Evolutionary conservation across 1,284 basidiomycete genomes (phyloP), one percentile per base, ranked within the genome.

Genomic region (Anthracocystis walkeri): DNA sequence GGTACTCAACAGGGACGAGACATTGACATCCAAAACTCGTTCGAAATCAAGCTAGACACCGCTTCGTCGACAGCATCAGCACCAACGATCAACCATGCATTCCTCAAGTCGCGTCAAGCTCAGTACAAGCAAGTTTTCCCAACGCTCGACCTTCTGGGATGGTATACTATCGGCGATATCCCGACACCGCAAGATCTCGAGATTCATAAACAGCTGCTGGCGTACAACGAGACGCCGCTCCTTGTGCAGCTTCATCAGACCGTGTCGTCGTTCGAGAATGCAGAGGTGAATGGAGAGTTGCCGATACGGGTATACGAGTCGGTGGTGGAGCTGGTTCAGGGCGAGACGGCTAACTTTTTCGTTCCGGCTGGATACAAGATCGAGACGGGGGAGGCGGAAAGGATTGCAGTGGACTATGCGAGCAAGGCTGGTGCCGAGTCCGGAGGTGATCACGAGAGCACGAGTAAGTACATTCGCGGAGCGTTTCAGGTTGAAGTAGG

Each of bases 121-220:
- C 95, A 97, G 86, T 99, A 96, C 89, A 96, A 96, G 85, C 94
- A 97, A 86, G 95, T 97, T 16, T 99, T 99, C 85, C 97, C 96
- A 4, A 94, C 94, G 0, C 89, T 98, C 50, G 94, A 97, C 79
- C 91, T 99, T 78, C 92, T 99, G 48, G 96, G 96, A 16, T 99
- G 96, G 96, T 99, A 99, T 85, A 92, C 93, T 0, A 90, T 95
- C 58, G 91, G 93, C 12, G 84, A 88, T 7, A 86, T 88, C 14
- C 94, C 94, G 0, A 91, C 90, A 1, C 79, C 89, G 8, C 88
- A 87, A 25, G 94, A 98, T 82, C 90, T 94, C 54, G 87, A 89
- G 1, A 88, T 98, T 14, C 94, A 97, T 84, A 91, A 93, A 81
- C 93, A 88, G 88, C 65, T 89, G 88, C 16, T 88, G 84, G 65